Percentiles rank a stretch among this genome's conserved stretches.
Evolutionary conservation across 2,329 filamentous ascomycete species (phyloP).

Genomic region (Hypoxylon sp.): DNA sequence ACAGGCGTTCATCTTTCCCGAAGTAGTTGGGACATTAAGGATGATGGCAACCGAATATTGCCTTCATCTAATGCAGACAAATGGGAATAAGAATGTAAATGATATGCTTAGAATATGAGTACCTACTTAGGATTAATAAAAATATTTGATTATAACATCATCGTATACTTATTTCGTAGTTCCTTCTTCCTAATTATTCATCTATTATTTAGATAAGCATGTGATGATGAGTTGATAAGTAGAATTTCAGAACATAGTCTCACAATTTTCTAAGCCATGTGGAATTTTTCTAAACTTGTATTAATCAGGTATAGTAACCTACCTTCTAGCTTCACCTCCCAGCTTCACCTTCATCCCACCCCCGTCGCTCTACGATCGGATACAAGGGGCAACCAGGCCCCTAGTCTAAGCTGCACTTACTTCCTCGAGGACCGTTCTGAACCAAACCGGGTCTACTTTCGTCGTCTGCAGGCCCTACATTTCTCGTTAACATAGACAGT

Average conservation of each 20-base stretch:
- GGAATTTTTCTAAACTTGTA: not conserved
- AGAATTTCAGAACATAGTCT: not conserved
- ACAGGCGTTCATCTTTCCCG: not conserved
- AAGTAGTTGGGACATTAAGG: not conserved
- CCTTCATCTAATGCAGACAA: not conserved
- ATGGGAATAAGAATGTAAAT: not conserved
- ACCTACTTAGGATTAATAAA: not conserved
- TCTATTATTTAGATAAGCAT: not conserved
- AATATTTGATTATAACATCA: not conserved
- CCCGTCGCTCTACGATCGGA: slow-evolving; percentile 15
- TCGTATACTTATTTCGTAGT: not conserved
- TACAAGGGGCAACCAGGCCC: slow-evolving; percentile 12
- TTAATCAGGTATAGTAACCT: slow-evolving; percentile 4
- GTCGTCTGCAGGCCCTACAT: slow-evolving; percentile 18
- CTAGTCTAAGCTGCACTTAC: slow-evolving; percentile 25
- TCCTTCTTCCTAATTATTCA: not conserved
- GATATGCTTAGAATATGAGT: not conserved
- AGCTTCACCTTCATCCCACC: slow-evolving; percentile 22
- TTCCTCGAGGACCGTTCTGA: slow-evolving; percentile 9
- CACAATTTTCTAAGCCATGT: not conserved
- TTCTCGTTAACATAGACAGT: slow-evolving; percentile 12
- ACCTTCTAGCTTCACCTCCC: slow-evolving; percentile 25
- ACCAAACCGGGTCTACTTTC: not conserved
- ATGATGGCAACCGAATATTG: not conserved
- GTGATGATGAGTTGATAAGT: not conserved